Base-by-base conservation (phyloP, 768 basidiomycete genomes). In the Tylopilus felleus region DNA sequence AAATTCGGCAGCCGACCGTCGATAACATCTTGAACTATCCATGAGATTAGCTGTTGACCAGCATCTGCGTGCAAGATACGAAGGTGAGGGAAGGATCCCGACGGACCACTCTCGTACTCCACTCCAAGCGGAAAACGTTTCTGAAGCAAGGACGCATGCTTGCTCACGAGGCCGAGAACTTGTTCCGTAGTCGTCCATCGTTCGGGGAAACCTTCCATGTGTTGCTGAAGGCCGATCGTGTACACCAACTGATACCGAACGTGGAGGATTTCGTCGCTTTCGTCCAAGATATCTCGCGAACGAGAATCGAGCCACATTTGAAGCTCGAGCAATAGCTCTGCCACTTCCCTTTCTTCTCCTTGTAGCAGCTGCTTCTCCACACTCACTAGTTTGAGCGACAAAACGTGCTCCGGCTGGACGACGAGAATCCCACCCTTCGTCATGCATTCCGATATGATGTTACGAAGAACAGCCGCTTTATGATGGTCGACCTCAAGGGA, bases 361-460 rank as follows among this genome's bases (percentile, higher is more conserved):
- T 29, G 33, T 12, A 29, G 29, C 6, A 72, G 53, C 23, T 66
- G 62, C 29, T 58, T 64, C 52, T 82, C 75, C 23, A 80, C 63
- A 1, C 69, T 71, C 73, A 77, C 74, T 17, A 82, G 68, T 53
- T 73, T 71, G 53, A 78, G 76, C 0, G 81, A 82, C 3, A 82
- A 68, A 8, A 80, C 65, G 23, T 83, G 78, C 42, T 83, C 80
- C 0, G 81, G 82, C 39, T 82, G 82, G 10, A 69, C 57, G 1
- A 83, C 65, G 7, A 81, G 60, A 22, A 83, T 59, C 0, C 81
- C 81, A n/a, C 69, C 61, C 25, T 63, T 61, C 2, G 48, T 49
- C 55, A 65, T 67, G 48, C 81, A 83, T 40, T 71, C 67, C 23
- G 65, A 54, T 55, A 75, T 71, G 6, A 81, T 40, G 7, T 46